Evolutionary conservation across 148 eudicot genomes (phyloP), one percentile per base, ranked within the genome.

Genomic region (Rhododendron molle): DNA sequence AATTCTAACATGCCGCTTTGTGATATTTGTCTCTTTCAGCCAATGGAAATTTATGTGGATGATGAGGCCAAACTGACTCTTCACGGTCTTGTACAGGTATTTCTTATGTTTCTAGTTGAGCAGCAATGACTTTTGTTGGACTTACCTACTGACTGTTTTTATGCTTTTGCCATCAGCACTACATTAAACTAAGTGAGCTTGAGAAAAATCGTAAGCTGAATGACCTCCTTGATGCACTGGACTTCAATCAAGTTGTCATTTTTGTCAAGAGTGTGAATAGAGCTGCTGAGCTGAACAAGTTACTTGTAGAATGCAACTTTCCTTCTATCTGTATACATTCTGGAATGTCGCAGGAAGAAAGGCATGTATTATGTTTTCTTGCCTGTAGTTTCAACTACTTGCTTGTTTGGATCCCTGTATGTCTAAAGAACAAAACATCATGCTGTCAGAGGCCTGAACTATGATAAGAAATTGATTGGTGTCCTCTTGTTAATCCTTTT

Each of bases 261-360:
- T 97, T 97, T 83, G 99, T 97, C 85, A 97, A 97, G 85, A 97
- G 99, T 85, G 99, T 97, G 20, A 93, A 85, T 71, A 92, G 98
- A 88, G 98, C 99, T 74, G 95, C 98, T 26, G 98, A 97, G 90
- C 88, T 97, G 88, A 94, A 97, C 90, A 97, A 97, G 88, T 89
- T 97, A 71, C 98, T 97, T 34, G 95, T 92, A 78, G 99, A 97
- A 91, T 97, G 99, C 91, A 97, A 97, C 87, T 97, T 97, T 85
- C 99, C 99, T 32, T 95, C 99, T 7, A 94, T 97, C 65, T 97
- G 98, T 88, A 97, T 97, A 69, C 99, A 97, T 88, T 97, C 99
- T 85, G 98, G 98, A 85, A 97, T 97, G 99, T 90, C 96, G 40
- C 99, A 97, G 86, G 99, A 97, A 93, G 99, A 97, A 86, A 97